Conservation (phyloP, 371 early-diverging fungal genomes). For the Syncephalastrum monosporum region DNA sequence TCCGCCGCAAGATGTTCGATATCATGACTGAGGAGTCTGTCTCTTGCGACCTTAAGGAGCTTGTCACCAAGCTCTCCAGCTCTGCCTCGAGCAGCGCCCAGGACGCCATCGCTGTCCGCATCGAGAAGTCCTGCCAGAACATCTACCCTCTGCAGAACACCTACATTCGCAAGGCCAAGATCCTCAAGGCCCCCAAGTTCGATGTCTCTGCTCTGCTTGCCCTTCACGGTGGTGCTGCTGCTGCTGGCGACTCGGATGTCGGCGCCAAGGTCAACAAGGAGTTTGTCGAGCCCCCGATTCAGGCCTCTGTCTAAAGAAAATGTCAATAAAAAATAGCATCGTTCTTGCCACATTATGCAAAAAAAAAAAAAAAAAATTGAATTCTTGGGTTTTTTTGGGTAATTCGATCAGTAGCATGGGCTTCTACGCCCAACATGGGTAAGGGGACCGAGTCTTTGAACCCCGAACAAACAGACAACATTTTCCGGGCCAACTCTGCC, state of each 20-base stretch:
- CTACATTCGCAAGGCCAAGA: conserved; percentile 99
- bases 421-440: no score
- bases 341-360: no score
- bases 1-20: conserved; percentile 99
- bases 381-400: no score
- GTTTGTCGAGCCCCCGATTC: conserved; percentile 82
- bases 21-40: conserved; percentile 92
- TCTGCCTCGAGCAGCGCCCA: conserved; percentile 50
- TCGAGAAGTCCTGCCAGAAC: conserved; percentile 95
- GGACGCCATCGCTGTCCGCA: conserved; percentile 92
- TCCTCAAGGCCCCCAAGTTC: conserved; percentile 97
- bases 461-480: no score
- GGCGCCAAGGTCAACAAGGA: conserved; percentile 73
- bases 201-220: conserved; percentile 96
- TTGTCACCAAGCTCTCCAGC: conserved; percentile 94
- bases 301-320: conserved; percentile 68
- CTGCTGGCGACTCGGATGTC: conserved; percentile 77
- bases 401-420: no score
- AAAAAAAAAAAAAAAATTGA: no score
- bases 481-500: no score
- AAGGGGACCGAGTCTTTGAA: no score
- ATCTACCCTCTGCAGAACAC: conserved; percentile 99
- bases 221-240: conserved; percentile 87
- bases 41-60: conserved; percentile 93
- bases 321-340: no score